Evolutionary conservation across 1,139 yeast genomes (phyloP).

Genomic region (Casaregolazyma suthepensis): DNA sequence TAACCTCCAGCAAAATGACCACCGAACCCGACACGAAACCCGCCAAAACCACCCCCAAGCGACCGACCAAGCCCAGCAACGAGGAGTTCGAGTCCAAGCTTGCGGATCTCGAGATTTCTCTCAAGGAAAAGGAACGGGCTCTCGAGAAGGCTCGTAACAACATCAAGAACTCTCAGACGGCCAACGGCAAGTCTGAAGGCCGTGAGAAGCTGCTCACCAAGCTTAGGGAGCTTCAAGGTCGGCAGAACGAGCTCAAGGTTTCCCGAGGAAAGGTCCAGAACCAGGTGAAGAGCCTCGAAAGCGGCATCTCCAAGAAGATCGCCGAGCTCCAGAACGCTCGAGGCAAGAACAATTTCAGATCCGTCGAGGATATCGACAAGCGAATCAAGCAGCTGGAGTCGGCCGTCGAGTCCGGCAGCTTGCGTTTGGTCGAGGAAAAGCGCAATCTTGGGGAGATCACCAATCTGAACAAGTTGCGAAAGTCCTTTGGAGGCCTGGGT

Average conservation of each 20-base stretch:
- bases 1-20: slow-evolving; percentile 3
- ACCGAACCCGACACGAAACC: slow-evolving; percentile 12
- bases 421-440: slow-evolving; percentile 91
- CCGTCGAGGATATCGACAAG: slow-evolving; percentile 71
- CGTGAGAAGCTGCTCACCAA: slow-evolving; percentile 61
- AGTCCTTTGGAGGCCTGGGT: slow-evolving; percentile 71
- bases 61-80: slow-evolving; percentile 33
- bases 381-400: slow-evolving; percentile 67
- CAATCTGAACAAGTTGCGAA: slow-evolving; percentile 71
- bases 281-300: slow-evolving; percentile 68
- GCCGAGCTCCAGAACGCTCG: slow-evolving; percentile 67
- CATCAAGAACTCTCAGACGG: slow-evolving; percentile 28
- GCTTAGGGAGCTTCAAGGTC: slow-evolving; percentile 57
- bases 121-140: slow-evolving; percentile 60
- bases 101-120: slow-evolving; percentile 55
- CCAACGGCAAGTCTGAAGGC: slow-evolving; percentile 37
- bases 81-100: slow-evolving; percentile 57
- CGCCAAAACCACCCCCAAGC: slow-evolving; percentile 13
- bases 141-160: slow-evolving; percentile 23
- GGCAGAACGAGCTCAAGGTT: slow-evolving; percentile 64
- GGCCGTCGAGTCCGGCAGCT: slow-evolving; percentile 68
- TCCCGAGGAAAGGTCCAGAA: slow-evolving; percentile 65
- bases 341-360: slow-evolving; percentile 63
- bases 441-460: slow-evolving; percentile 80
- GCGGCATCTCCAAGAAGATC: slow-evolving; percentile 67